phyloP scores from a whole-genome alignment of 1,284 basidiomycete species.

The Microbotryum silenes-acaulis region DNA sequence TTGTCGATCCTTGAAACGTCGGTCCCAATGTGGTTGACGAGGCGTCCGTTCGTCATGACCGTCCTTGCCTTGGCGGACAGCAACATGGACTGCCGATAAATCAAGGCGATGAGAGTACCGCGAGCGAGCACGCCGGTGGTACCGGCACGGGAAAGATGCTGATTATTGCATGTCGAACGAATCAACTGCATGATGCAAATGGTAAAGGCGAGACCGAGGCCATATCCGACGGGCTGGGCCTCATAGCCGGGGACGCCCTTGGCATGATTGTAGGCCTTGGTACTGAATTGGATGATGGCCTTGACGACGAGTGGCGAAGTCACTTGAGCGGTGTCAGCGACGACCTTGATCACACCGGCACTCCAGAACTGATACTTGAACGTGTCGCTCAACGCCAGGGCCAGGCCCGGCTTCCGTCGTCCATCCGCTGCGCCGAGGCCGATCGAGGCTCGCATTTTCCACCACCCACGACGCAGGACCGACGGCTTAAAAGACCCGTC shows the following conservation, averaged over 20 bases:
- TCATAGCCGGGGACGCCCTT: slow-evolving; percentile 47
- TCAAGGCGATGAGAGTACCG: slow-evolving; percentile 77
- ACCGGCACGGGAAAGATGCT: slow-evolving; percentile 51
- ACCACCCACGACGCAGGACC: slow-evolving; percentile 19
- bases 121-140: slow-evolving; percentile 72
- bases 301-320: slow-evolving; percentile 70
- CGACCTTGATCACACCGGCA: slow-evolving; percentile 62
- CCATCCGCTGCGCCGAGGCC: slow-evolving; percentile 16
- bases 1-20: slow-evolving; percentile 78
- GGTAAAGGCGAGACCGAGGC: slow-evolving; percentile 64
- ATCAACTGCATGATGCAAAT: slow-evolving; percentile 53
- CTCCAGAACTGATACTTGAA: slow-evolving; percentile 77
- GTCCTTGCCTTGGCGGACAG: slow-evolving; percentile 75
- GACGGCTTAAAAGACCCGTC: slow-evolving; percentile 33
- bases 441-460: slow-evolving; percentile 20
- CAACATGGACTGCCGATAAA: slow-evolving; percentile 70
- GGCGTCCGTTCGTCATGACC: slow-evolving; percentile 71
- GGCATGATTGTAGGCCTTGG: slow-evolving; percentile 54
- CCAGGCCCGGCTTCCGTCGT: slow-evolving; percentile 21
- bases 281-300: slow-evolving; percentile 67
- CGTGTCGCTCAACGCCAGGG: slow-evolving; percentile 48
- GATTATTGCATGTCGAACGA: slow-evolving; percentile 54
- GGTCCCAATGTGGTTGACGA: slow-evolving; percentile 88
- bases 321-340: slow-evolving; percentile 53
- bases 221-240: slow-evolving; percentile 57